These are phyloP conservation scores for Benincasa hispida DNA, from an alignment of 306 rosid species.

Conservation along the genomic window DNA sequence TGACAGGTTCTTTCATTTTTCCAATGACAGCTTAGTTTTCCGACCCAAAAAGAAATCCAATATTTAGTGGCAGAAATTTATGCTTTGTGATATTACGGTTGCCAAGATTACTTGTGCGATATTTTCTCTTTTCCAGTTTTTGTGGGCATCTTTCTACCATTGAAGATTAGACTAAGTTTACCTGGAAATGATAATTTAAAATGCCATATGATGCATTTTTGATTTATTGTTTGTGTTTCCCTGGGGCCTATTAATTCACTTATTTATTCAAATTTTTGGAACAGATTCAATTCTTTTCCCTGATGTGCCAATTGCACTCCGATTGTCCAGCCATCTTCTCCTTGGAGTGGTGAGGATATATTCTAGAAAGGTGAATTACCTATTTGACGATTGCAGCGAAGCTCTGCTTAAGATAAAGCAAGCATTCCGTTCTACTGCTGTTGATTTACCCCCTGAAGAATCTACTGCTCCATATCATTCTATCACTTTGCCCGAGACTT, in stretches of 20 bases:
- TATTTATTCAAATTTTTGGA: constrained; percentile 14
- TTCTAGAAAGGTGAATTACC: constrained; percentile 98
- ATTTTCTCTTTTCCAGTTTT: background rate
- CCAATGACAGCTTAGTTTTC: too few relatives aligned
- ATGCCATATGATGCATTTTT: background rate
- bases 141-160: background rate
- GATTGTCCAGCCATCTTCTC: constrained; percentile 97
- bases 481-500: constrained; percentile 94
- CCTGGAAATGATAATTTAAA: background rate
- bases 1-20: too few relatives aligned
- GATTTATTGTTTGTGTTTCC: constrained; percentile 1
- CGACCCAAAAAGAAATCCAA: too few relatives aligned
- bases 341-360: constrained; percentile 99
- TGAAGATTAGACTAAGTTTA: background rate
- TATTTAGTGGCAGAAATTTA: background rate
- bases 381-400: constrained; percentile 98
- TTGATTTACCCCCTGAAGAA: constrained; percentile 99
- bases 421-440: constrained; percentile 96
- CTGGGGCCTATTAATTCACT: constrained; percentile 9
- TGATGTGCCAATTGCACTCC: constrained; percentile 92
- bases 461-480: constrained; percentile 99
- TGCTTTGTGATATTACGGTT: background rate
- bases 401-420: constrained; percentile 99
- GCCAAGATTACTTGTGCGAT: background rate
- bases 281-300: constrained; percentile 98